Conservation (phyloP, 805 yeast species). For the Ogataea polymorpha region DNA sequence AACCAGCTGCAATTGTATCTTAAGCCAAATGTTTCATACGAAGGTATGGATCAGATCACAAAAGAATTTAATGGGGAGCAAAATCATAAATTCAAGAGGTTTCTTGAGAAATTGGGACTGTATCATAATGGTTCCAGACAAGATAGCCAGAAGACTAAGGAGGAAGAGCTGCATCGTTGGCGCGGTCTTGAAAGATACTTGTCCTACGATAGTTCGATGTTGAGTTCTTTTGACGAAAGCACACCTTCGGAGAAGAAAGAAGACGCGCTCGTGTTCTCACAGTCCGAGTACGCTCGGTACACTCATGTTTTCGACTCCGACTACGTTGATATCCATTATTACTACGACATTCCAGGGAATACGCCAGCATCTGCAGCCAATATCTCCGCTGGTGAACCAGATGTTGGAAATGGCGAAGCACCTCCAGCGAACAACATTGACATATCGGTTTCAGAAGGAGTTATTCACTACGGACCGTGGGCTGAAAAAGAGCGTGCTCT, state of each 20-base stretch:
- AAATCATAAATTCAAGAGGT: not conserved
- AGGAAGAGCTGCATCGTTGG: conserved; percentile 49
- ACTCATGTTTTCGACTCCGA: conserved; percentile 66
- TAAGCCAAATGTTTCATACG: conserved; percentile 69
- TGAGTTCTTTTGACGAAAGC: conserved; percentile 19
- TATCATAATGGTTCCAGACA: not conserved
- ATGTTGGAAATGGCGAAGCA: conserved; percentile 55
- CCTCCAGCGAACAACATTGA: conserved; percentile 64
- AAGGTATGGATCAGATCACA: conserved; percentile 26
- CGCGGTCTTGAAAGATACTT: conserved; percentile 72
- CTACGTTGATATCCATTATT: conserved; percentile 51
- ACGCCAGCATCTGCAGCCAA: conserved; percentile 32
- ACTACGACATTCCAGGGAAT: conserved; percentile 69
- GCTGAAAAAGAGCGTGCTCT: conserved; percentile 79
- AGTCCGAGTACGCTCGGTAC: conserved; percentile 79
- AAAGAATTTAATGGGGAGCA: conserved; percentile 5
- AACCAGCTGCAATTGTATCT: conserved; percentile 56
- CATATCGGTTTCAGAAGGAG: conserved; percentile 54
- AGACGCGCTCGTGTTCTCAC: conserved; percentile 34
- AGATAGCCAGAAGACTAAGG: conserved; percentile 6
- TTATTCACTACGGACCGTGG: conserved; percentile 92
- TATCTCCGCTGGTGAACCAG: conserved; percentile 40
- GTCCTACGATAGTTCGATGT: conserved; percentile 27
- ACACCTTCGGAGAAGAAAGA: conserved; percentile 1
- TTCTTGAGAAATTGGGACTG: conserved; percentile 2